phyloP scores from a whole-genome alignment of 73 alveolate genomes.

The Halteria grandinella region DNA sequence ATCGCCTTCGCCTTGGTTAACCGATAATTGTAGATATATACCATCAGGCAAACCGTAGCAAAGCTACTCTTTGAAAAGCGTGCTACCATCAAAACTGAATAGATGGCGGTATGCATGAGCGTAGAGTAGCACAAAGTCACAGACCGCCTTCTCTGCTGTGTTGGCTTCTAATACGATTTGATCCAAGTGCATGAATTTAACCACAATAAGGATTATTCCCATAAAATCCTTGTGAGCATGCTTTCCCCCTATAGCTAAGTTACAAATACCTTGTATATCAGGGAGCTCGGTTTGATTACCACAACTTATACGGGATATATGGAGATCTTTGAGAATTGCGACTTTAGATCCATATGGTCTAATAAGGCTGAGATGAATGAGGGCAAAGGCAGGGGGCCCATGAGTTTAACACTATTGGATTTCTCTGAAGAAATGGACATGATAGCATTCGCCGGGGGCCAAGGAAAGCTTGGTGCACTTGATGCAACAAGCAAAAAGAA shows the following conservation, averaged over 20 bases:
- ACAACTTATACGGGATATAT: slow-evolving; percentile 28
- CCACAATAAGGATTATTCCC: not conserved
- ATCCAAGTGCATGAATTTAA: not conserved
- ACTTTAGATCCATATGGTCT: slow-evolving; percentile 10
- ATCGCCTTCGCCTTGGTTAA: slow-evolving; percentile 22
- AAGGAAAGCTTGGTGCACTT: slow-evolving; percentile 7
- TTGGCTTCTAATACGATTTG: slow-evolving; percentile 9
- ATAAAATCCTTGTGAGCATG: not conserved
- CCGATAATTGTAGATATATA: slow-evolving; percentile 17
- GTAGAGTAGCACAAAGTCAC: slow-evolving; percentile 13
- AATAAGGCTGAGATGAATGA: not conserved
- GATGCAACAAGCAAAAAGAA: slow-evolving; percentile 7
- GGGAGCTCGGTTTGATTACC: not conserved
- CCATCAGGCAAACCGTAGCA: slow-evolving; percentile 23
- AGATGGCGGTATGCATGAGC: slow-evolving; percentile 40
- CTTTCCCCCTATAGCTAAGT: not conserved
- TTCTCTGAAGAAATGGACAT: slow-evolving; percentile 28
- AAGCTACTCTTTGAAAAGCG: not conserved
- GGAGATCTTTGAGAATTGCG: slow-evolving; percentile 28
- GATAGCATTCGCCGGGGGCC: slow-evolving; percentile 54
- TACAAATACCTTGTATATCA: slow-evolving; percentile 13
- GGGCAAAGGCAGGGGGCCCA: not conserved
- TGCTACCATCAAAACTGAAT: not conserved
- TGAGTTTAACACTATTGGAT: slow-evolving; percentile 3
- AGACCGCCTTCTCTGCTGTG: not conserved